phyloP scores from a whole-genome alignment of 2,329 filamentous ascomycete species.

The Atkinsonella texensis region DNA sequence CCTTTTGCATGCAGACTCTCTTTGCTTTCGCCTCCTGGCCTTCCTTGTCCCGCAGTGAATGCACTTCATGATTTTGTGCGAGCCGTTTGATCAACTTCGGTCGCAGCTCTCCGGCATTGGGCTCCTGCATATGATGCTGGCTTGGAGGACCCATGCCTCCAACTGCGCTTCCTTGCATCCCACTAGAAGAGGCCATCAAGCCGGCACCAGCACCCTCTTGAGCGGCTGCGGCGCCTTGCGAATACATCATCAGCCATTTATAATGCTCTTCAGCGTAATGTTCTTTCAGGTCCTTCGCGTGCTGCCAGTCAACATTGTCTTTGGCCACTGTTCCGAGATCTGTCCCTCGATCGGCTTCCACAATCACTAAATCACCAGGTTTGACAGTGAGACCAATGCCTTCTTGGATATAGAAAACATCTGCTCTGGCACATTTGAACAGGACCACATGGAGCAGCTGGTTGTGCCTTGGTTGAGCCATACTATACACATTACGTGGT shows the following conservation, averaged over 20 bases:
- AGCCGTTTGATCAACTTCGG: slow-evolving; percentile 95
- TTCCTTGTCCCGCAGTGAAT: slow-evolving; percentile 85
- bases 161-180: slow-evolving; percentile 56
- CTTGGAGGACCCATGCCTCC: slow-evolving; percentile 68
- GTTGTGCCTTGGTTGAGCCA: slow-evolving; percentile 49
- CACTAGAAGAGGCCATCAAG: slow-evolving; percentile 50
- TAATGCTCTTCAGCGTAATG: slow-evolving; percentile 93
- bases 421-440: slow-evolving; percentile 91
- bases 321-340: slow-evolving; percentile 88
- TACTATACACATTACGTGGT: slow-evolving; percentile 48
- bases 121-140: slow-evolving; percentile 61
- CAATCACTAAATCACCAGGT: slow-evolving; percentile 87
- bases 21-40: slow-evolving; percentile 97
- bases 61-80: slow-evolving; percentile 82
- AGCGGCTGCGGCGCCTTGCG: slow-evolving; percentile 56
- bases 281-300: slow-evolving; percentile 80
- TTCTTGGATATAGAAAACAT: slow-evolving; percentile 95
- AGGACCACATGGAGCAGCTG: slow-evolving; percentile 78
- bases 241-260: slow-evolving; percentile 98
- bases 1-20: slow-evolving; percentile 91
- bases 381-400: slow-evolving; percentile 86
- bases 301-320: slow-evolving; percentile 77
- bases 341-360: slow-evolving; percentile 91
- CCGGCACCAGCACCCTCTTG: slow-evolving; percentile 50
- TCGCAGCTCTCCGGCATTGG: slow-evolving; percentile 65